Evolutionary conservation across 1,139 yeast genomes (phyloP).

Genomic region (Nakaseomyces delphensis): DNA sequence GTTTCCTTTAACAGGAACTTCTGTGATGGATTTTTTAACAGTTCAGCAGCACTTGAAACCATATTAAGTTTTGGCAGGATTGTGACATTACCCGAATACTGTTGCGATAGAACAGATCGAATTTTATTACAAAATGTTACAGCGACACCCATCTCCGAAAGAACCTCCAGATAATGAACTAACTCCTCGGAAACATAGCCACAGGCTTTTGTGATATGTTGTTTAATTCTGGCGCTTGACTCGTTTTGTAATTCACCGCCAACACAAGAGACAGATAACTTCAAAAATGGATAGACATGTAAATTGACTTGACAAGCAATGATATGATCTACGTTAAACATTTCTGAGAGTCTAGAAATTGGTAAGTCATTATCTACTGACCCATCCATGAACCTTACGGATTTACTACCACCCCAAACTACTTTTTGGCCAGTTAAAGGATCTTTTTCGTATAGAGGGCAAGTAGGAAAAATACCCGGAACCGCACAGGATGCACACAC

Average conservation of each 20-base stretch:
- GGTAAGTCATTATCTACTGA: conserved; percentile 94
- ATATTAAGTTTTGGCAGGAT: conserved; percentile 66
- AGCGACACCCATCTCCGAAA: conserved; percentile 67
- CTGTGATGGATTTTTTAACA: conserved; percentile 74
- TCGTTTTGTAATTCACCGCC: conserved; percentile 65
- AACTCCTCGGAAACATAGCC: conserved; percentile 62
- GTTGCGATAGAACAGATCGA: conserved; percentile 71
- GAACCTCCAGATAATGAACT: conserved; percentile 64
- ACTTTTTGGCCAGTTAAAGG: conserved; percentile 48
- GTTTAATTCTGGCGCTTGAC: conserved; percentile 45
- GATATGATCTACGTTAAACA: conserved; percentile 94
- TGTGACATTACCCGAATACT: conserved; percentile 89
- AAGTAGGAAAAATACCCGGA: conserved; percentile 84
- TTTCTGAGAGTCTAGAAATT: conserved; percentile 77
- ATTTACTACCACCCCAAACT: conserved; percentile 67
- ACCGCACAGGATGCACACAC: conserved; percentile 95
- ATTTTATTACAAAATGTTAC: conserved; percentile 65
- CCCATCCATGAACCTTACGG: conserved; percentile 85
- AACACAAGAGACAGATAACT: conserved; percentile 54
- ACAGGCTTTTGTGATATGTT: conserved; percentile 48
- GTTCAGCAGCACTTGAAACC: conserved; percentile 48
- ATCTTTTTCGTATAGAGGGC: conserved; percentile 76
- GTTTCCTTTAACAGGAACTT: conserved; percentile 63
- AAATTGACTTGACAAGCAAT: conserved; percentile 97
- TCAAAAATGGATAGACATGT: conserved; percentile 82